Percentiles rank a stretch among this genome's conserved stretches.
Evolutionary conservation across 2,329 filamentous ascomycete genomes (phyloP).

Genomic region (Sarocladiaceae sp.): DNA sequence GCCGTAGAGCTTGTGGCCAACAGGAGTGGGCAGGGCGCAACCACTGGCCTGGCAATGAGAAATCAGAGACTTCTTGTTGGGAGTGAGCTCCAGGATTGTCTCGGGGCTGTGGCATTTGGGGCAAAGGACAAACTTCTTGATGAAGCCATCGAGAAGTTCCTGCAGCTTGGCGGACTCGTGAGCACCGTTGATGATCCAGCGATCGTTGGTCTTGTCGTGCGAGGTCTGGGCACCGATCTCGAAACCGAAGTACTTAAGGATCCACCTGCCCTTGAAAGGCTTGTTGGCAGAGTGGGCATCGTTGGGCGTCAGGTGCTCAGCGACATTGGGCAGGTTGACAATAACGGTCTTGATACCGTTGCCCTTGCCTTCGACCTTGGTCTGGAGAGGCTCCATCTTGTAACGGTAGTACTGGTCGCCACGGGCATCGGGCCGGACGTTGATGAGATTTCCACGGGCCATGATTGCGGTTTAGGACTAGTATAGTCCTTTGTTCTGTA

Average conservation of each 20-base stretch:
- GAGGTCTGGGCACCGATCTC: constrained; percentile 98
- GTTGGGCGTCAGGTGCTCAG: constrained; percentile 80
- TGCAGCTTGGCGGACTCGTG: constrained; percentile 94
- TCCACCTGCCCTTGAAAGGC: constrained; percentile 84
- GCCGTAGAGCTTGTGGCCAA: constrained; percentile 91
- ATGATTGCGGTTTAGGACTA: constrained; percentile 56
- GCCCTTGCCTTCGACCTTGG: constrained; percentile 99
- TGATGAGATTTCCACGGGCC: constrained; percentile 70
- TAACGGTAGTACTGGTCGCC: constrained; percentile 99
- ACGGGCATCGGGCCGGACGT: constrained; percentile 89
- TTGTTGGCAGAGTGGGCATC: no score
- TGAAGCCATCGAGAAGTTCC: constrained; percentile 97
- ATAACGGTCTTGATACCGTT: constrained; percentile 99
- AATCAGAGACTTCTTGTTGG: constrained; percentile 72
- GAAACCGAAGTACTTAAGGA: constrained; percentile 99
- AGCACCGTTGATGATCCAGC: constrained; percentile 99
- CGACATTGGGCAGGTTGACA: constrained; percentile 92
- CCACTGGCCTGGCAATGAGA: constrained; percentile 92
- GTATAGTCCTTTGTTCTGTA: constrained; percentile 13
- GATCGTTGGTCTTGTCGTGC: constrained; percentile 92
- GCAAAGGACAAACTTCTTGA: constrained; percentile 97
- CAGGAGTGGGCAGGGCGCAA: constrained; percentile 89
- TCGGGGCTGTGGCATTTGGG: constrained; percentile 99
- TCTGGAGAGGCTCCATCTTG: constrained; percentile 99
- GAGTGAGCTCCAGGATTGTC: constrained; percentile 93